Evolutionary conservation across 2,329 filamentous ascomycete species (phyloP), one percentile per base, ranked within the genome.

Genomic region (Emmonsiellopsis sp.): DNA sequence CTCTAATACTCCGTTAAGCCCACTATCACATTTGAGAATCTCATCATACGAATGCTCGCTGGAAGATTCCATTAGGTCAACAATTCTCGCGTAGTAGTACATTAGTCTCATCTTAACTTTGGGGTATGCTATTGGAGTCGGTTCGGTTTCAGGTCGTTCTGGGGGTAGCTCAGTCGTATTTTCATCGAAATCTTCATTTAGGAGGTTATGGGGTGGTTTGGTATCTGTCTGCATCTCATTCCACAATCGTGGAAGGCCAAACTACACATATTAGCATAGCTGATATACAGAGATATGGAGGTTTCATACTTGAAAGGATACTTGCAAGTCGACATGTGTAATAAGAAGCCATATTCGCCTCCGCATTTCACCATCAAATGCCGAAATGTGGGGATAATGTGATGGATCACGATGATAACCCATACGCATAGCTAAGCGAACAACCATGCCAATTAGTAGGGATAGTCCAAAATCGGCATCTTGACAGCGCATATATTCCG

Each of bases 371-470:
- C 60, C 65, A 33, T 66, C 60, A 47, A 70, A 68, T 1, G 63
- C 59, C 2, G 65, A 61, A 8, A 74, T 66, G 9, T 67, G 63
- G 1, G 60, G 50, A 51, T 70, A 68, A 11, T 65, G 62, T 2
- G 63, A 62, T 4, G 69, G 65, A 31, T 74, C 71, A n/a, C 71
- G 65, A 50, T 74, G 73, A 53, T 72, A 71, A 2, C 72, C 72
- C 68, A 72, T 71, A 2, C 67, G 66, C 49, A 65, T 55, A 14
- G 65, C 62, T 42, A 70, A 55, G 11, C 63, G 61, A n/a, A 68
- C 52, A 36, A 61, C 57, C 32, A 63, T 58, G 10, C 63, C 57
- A 17, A 68, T 52, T 13, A 67, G 54, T 14, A 69, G 52, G 61
- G 64, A 67, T 34, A 53, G 44, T 42, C 60, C 60, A 40, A 43